A percentile compares a stretch with the other conserved stretches of the same genome.
These are phyloP conservation scores for Durio zibethinus DNA, from an alignment of 345 rosid species.

Conservation along the genomic window DNA sequence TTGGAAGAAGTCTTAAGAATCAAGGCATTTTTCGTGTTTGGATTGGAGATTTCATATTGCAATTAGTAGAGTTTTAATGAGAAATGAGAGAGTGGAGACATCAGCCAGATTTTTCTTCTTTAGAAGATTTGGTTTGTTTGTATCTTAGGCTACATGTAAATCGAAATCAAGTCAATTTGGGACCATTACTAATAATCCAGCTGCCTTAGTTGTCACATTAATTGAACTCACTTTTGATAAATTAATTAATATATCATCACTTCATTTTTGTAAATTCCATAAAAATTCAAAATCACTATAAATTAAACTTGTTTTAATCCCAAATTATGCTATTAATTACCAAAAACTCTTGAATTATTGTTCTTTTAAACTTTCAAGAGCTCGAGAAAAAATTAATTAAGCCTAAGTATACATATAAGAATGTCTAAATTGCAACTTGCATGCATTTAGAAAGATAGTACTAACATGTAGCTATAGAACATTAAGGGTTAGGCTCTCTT, in stretches of 20 bases:
- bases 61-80: neutral
- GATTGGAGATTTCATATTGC: neutral
- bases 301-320: neutral
- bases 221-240: neutral
- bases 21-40: constrained; percentile 8
- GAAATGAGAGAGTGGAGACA: constrained; percentile 26
- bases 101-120: constrained; percentile 27
- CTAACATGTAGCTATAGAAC: neutral
- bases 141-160: constrained; percentile 24
- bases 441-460: neutral
- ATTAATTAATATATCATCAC: neutral
- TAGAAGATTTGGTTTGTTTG: constrained; percentile 37
- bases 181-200: neutral
- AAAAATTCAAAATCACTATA: neutral
- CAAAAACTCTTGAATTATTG: neutral
- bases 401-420: neutral
- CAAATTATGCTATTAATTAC: neutral
- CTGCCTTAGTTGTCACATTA: neutral
- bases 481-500: too few species aligned
- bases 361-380: neutral
- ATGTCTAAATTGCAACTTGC: neutral
- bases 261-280: neutral
- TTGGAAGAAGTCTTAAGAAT: constrained; percentile 21
- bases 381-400: neutral
- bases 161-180: neutral